phyloP scores from a whole-genome alignment of 2,329 filamentous ascomycete species.

The Zymoseptoria pseudotritici region DNA sequence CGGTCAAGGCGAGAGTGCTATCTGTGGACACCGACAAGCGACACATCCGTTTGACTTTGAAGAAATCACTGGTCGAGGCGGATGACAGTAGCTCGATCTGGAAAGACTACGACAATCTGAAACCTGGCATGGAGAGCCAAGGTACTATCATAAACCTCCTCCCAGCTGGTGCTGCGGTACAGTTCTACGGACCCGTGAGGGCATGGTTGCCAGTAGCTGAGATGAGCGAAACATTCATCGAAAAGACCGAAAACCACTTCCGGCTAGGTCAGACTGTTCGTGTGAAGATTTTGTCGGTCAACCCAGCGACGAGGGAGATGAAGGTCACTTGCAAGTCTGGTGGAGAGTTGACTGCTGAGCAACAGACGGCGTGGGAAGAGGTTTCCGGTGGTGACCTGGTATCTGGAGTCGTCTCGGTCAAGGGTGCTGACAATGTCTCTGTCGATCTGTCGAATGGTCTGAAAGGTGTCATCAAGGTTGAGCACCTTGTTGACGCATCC shows the following conservation, averaged over 20 bases:
- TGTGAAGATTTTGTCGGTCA: constrained; percentile 76
- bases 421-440: constrained; percentile 40
- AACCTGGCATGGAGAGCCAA: constrained; percentile 67
- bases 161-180: constrained; percentile 72
- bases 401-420: constrained; percentile 56
- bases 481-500: constrained; percentile 81
- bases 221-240: constrained; percentile 96
- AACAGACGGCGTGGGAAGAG: constrained; percentile 63
- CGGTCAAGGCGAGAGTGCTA: constrained; percentile 77
- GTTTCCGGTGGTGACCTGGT: constrained; percentile 68
- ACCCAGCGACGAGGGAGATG: constrained; percentile 62
- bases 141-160: constrained; percentile 82
- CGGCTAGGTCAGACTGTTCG: constrained; percentile 82
- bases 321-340: constrained; percentile 92
- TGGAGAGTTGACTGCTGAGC: constrained; percentile 67
- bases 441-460: constrained; percentile 69
- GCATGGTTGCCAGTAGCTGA: constrained; percentile 89
- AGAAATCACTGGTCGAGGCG: constrained; percentile 89
- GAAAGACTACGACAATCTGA: constrained; percentile 66
- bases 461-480: constrained; percentile 67
- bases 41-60: constrained; percentile 79
- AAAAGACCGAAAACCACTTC: constrained; percentile 84
- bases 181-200: constrained; percentile 78
- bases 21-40: constrained; percentile 69
- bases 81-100: constrained; percentile 61